Base-by-base conservation (phyloP, 75 land plant genomes). In the Gnetum montanum region DNA sequence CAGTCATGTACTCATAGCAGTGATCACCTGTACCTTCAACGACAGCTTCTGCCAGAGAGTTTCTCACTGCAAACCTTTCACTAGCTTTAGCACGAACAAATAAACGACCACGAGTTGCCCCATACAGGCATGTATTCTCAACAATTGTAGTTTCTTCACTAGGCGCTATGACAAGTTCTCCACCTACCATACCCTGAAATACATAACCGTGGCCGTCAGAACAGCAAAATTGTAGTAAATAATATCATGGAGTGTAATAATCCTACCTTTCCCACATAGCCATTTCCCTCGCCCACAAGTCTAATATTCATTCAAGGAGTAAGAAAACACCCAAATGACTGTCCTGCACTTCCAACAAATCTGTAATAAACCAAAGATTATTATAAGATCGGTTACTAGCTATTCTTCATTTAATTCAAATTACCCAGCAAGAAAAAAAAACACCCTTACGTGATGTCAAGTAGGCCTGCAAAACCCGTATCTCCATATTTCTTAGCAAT, bases 11-110 rank as follows among this genome's bases (percentile, higher is more conserved):
- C 59, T 95, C 99, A 70, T 91, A 95, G 34, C 85, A 80, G 43
- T 95, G 99, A 61, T 95, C n/a, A n/a, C n/a, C 99, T 35, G 88
- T 74, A 13, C 99, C 99, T 63, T 95, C 99, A 51, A 95, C 87
- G n/a, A n/a, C n/a, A n/a, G n/a, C n/a, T n/a, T n/a, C n/a, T n/a
- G n/a, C n/a, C n/a, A n/a, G n/a, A n/a, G n/a, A n/a, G n/a, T n/a
- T n/a, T n/a, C n/a, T n/a, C n/a, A n/a, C n/a, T n/a, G n/a, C n/a
- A n/a, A n/a, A n/a, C n/a, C n/a, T n/a, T n/a, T n/a, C n/a, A n/a
- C n/a, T n/a, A n/a, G n/a, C n/a, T n/a, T n/a, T n/a, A n/a, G n/a
- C n/a, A n/a, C n/a, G 75, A 3, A 74, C 85, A 72, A 86, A 95
- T 36, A 86, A 28, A 53, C 85, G 92, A 49, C 99, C 99, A 34